Base-by-base conservation (phyloP, 2,329 filamentous ascomycete genomes). In the Acephala macrosclerotiorum region DNA sequence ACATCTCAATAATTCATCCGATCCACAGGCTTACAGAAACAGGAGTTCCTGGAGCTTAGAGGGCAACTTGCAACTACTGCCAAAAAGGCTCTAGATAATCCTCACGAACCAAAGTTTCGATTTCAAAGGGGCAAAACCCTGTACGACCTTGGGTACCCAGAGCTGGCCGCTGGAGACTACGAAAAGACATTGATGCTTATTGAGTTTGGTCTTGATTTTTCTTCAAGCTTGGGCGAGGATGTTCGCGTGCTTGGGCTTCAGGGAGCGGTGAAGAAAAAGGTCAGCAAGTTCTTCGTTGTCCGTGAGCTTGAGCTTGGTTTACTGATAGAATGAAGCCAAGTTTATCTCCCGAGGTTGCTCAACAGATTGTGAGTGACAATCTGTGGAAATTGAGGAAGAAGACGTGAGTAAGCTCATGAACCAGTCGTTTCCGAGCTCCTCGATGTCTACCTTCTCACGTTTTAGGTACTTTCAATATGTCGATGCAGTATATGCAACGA, bases 141-240 rank as follows among this genome's bases (percentile, higher is more conserved):
- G 16, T n/a, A 33, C 25, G 26, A 29, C 3, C 25, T 29, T 12
- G 14, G 49, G 11, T 53, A 53, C 29, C 49, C 49, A 11, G 22
- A 33, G 25, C 49, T 53, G 8, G 49, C 25, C 1, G 25, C 25
- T 29, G 22, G 49, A 4, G 25, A 53, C 29, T 53, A 29, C 14
- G 49, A 53, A 33, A 53, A 33, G 26, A 53, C 49, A 22, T n/a
- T 53, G 25, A 53, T 26, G 49, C 49, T 53, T 6, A 33, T 53
- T 29, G 47, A 51, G 22, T 51, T 29, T 29, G 47, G 47, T 26
- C 47, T 51, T 51, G 22, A 51, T n/a, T 26, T 29, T 11, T 51
- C 47, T 14, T 51, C 47, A 20, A 12, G 8, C 5, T n/a, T 42
- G 38, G 12, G 18, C 12, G 12, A 42, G 18, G 18, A 42, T 14